Conservation (phyloP, 176 grass and related monocot species). For the Eleusine indica region DNA sequence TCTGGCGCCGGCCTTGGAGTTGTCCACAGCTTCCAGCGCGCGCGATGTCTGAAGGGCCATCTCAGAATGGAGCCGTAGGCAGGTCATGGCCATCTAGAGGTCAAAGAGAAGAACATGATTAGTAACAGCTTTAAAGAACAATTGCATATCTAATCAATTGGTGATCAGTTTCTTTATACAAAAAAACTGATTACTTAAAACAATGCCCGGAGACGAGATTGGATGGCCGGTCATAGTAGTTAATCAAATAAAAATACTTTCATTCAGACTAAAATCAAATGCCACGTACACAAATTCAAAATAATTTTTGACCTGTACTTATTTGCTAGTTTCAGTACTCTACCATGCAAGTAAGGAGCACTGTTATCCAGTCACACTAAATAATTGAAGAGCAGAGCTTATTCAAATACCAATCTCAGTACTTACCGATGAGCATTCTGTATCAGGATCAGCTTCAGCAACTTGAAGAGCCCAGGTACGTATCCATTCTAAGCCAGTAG, state of each 20-base stretch:
- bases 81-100: conserved; percentile 87
- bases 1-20: conserved; percentile 38
- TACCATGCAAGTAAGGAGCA: neutral
- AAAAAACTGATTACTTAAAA: neutral
- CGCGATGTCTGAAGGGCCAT: conserved; percentile 91
- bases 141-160: neutral
- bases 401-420: conserved; percentile 10
- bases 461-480: conserved; percentile 76
- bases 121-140: conserved; percentile 1
- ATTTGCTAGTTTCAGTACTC: neutral
- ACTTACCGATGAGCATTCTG: conserved; percentile 84
- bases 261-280: conserved; percentile 2
- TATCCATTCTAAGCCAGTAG: conserved; percentile 87
- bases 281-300: neutral
- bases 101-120: conserved; percentile 14
- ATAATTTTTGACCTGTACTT: neutral
- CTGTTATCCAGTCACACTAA: neutral
- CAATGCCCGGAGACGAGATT: neutral
- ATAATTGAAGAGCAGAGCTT: neutral
- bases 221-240: neutral
- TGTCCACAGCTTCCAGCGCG: conserved; percentile 63
- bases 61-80: conserved; percentile 84
- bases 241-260: neutral
- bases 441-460: conserved; percentile 82
- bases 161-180: neutral